phyloP scores from a whole-genome alignment of 179 eudicot genomes.

The Spinacia oleracea region DNA sequence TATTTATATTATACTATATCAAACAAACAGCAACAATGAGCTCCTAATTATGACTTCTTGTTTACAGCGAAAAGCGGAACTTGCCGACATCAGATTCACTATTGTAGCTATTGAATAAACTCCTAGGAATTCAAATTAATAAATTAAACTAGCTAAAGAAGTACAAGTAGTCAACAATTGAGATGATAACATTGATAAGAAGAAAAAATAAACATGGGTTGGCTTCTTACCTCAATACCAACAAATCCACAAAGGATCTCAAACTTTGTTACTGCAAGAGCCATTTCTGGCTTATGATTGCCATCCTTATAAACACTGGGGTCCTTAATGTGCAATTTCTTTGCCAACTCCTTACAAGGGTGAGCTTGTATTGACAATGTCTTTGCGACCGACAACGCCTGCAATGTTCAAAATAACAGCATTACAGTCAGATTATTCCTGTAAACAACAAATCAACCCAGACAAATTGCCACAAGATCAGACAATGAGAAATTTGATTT shows the following conservation, averaged over 20 bases:
- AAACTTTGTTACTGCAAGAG: slow-evolving; percentile 82
- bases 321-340: slow-evolving; percentile 50
- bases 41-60: neutral
- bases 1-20: neutral
- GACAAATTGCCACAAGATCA: neutral
- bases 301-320: slow-evolving; percentile 73
- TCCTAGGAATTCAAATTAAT: neutral
- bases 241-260: slow-evolving; percentile 89
- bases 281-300: slow-evolving; percentile 97
- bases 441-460: neutral
- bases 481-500: neutral
- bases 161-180: neutral
- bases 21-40: neutral
- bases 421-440: slow-evolving; percentile 1
- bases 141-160: neutral
- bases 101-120: neutral
- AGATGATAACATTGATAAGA: neutral
- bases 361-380: slow-evolving; percentile 96
- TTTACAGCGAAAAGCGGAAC: neutral
- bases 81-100: neutral
- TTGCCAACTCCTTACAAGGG: slow-evolving; percentile 78
- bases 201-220: neutral
- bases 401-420: slow-evolving; percentile 12
- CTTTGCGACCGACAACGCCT: slow-evolving; percentile 89
- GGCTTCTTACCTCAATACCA: slow-evolving; percentile 52